Evolutionary conservation across 495 filamentous ascomycete genomes (phyloP).

Genomic region (Hypoxylon rickii): DNA sequence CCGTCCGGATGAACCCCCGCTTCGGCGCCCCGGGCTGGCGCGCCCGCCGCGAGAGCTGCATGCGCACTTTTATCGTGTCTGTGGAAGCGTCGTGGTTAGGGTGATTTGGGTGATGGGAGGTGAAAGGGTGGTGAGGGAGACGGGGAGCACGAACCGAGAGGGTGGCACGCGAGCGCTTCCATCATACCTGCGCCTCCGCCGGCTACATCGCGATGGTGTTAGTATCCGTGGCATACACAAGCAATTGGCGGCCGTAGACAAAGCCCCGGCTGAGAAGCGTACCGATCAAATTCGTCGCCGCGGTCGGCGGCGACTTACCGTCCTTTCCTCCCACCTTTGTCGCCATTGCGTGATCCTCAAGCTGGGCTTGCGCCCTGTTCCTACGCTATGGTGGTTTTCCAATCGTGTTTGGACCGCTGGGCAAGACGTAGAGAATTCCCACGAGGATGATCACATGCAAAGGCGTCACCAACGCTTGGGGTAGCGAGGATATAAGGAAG

Average conservation of each 20-base stretch:
- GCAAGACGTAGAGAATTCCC: neutral
- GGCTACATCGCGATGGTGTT: conserved; percentile 59
- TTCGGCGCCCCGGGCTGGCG: conserved; percentile 79
- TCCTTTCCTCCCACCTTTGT: conserved; percentile 60
- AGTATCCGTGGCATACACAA: conserved; percentile 20
- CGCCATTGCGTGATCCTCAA: conserved; percentile 39
- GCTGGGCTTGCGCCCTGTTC: conserved; percentile 26
- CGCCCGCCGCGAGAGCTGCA: conserved; percentile 93
- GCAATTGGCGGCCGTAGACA: neutral
- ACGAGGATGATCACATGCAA: conserved; percentile 19
- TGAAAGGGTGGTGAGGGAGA: neutral
- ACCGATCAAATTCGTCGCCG: conserved; percentile 95
- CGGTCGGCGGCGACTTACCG: conserved; percentile 79
- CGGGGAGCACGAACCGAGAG: conserved; percentile 68
- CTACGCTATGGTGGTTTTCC: neutral
- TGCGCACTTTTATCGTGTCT: conserved; percentile 99
- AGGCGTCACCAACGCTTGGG: conserved; percentile 13
- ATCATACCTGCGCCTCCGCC: conserved; percentile 99
- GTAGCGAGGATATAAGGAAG: neutral
- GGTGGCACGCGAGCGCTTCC: conserved; percentile 97
- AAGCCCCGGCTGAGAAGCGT: conserved; percentile 43
- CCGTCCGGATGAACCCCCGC: conserved; percentile 87
- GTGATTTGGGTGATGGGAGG: conserved; percentile 9
- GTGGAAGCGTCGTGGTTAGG: conserved; percentile 6
- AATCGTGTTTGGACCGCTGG: neutral